Evolutionary conservation across 441 rosid genomes (phyloP), one percentile per base, ranked within the genome.

Genomic region (Erodium texanum): DNA sequence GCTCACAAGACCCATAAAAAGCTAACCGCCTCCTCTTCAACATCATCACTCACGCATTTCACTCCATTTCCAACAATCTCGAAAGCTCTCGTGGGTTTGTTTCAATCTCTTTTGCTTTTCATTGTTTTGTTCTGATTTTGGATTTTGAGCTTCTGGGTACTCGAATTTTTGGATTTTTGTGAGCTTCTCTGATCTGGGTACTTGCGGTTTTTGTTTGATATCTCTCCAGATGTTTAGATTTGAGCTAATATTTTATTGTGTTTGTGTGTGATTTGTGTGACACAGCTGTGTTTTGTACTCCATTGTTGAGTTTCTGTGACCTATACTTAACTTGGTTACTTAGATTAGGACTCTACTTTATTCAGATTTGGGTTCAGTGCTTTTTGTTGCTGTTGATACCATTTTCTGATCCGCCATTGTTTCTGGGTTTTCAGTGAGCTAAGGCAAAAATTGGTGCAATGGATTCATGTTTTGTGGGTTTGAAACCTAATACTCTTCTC

Each of bases 381-480:
- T 48, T 48, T 15, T 15, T 15, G 19, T 15, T n/a, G 56, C 7
- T 48, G 7, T 32, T 32, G 36, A 32, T 32, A 5, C 36, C 3
- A 48, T 48, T 48, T 48, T 3, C 56, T 48, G 56, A 48, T 48
- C 15, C 56, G n/a, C 19, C 56, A 48, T 48, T 48, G 56, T 15
- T 48, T 48, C 56, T 48, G 56, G 18, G 56, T 48, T 48, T 48
- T 48, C 56, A 48, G 56, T 48, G 36, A 32, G 36, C 36, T 32
- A 5, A 32, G 7, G 36, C 36, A n/a, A 48, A n/a, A 48, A 61
- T 7, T 29, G 45, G 36, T 59, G 67, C 71, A 50, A 91, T 91
- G 96, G 89, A 85, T 80, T 91, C 90, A 64, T 76, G 83, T 73
- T 78, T 77, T 69, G 78, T 77, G 73, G 73, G 75, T 38, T 71